Percentiles rank a stretch among this genome's conserved stretches.
phyloP scores from a whole-genome alignment of 768 basidiomycete species.

The Dioszegia hungarica region DNA sequence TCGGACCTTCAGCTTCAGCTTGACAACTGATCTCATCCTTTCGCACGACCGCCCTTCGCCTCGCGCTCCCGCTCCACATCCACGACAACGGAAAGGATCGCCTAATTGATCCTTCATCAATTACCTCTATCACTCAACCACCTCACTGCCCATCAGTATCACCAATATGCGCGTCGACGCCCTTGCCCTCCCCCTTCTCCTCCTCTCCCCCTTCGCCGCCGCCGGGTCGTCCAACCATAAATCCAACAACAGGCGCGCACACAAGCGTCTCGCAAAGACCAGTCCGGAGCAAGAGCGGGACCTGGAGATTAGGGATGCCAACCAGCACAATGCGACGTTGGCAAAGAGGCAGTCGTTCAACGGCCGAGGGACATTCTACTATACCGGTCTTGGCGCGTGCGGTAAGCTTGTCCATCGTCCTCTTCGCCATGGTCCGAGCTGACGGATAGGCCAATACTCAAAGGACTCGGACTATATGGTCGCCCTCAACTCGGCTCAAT shows the following conservation, averaged over 20 bases:
- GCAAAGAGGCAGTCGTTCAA: slow-evolving; percentile 11
- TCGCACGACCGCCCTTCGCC: too few species aligned
- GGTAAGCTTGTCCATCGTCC: neutral
- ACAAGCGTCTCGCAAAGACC: neutral
- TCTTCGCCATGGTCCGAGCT: neutral
- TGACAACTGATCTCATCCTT: too few species aligned
- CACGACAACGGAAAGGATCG: too few species aligned
- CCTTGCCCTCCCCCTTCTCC: slow-evolving; percentile 3
- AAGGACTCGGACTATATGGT: slow-evolving; percentile 36
- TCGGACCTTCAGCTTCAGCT: too few species aligned
- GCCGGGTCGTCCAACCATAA: neutral
- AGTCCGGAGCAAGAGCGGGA: neutral
- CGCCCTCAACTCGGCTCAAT: slow-evolving; percentile 37
- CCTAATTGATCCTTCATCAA: too few species aligned
- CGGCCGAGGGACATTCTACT: slow-evolving; percentile 21
- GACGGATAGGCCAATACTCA: slow-evolving; percentile 24
- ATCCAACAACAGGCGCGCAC: neutral
- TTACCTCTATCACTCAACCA: neutral
- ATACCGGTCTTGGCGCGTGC: slow-evolving; percentile 25
- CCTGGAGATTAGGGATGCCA: neutral
- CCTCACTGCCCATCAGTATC: neutral
- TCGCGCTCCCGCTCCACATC: too few species aligned
- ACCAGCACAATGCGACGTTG: slow-evolving; percentile 1
- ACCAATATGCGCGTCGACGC: slow-evolving; percentile 3
- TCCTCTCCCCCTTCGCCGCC: slow-evolving; percentile 1